Base-by-base conservation (phyloP, 2,329 filamentous ascomycete species). In the Trichoderma arundinaceum region DNA sequence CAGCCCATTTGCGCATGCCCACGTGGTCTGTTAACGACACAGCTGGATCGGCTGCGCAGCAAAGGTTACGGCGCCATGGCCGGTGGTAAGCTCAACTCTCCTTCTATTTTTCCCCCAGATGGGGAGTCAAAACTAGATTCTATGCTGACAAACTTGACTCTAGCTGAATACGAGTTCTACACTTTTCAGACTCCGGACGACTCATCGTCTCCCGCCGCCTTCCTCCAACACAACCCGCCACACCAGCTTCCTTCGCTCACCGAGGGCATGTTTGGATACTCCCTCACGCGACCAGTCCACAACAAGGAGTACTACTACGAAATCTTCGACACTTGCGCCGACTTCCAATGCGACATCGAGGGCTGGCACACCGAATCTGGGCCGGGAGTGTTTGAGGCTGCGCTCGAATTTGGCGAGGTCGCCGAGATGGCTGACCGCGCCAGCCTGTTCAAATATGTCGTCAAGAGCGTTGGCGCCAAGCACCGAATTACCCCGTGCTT, bases 321-420 rank as follows among this genome's bases (percentile, higher is more conserved):
- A 52, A 86, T 97, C 57, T 97, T 92, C 77, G 87, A 96, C 69
- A 86, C 90, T 0, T 96, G 92, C 79, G 83, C 86, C 69, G 82
- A 87, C 67, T 96, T 97, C 79, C 81, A 84, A 46, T 95, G 92
- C 74, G 86, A 90, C 69, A 91, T 97, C 56, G 94, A 97, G 77
- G 92, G 94, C 52, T 97, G 94, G 94, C 94, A 97, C 80, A 97
- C 94, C 8, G 94, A 97, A 80, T 94, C 90, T 70, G 94, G 94
- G 0, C 94, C 94, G 0, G 94, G 94, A 51, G 95, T 99, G 3
- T 98, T 94, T 76, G 95, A 99, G 80, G 95, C 95, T 12, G 93
- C 95, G 17, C 85, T 99, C 57, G 91, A 97, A 76, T 98, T 96
- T 72, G 91, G 90, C 61, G 92, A 97, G 76, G 90, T 95, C 69